A percentile compares a stretch with the other conserved stretches of the same genome.
phyloP scores from a whole-genome alignment of 1,139 yeast species.

The Blastobotrys malaysiensis region DNA sequence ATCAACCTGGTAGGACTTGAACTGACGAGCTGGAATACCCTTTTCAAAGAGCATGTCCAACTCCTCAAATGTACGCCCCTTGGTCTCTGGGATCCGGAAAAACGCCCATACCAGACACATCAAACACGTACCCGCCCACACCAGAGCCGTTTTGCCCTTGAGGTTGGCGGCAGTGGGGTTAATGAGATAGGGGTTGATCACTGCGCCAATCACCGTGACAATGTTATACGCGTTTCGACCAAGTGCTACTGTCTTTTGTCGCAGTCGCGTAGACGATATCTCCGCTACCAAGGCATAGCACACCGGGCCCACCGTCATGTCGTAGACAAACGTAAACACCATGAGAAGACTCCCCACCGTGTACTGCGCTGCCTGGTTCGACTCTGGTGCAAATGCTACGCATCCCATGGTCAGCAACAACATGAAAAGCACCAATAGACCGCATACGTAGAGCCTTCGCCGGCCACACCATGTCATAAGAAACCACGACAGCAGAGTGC shows the following conservation, averaged over 20 bases:
- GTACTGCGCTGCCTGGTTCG: constrained; percentile 10
- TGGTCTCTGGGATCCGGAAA: constrained; percentile 55
- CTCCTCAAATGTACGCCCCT: constrained; percentile 53
- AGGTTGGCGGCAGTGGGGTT: constrained; percentile 51
- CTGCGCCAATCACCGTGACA: constrained; percentile 39
- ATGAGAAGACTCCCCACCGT: constrained; percentile 16
- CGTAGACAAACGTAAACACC: constrained; percentile 37
- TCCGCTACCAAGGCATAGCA: constrained; percentile 52
- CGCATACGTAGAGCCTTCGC: constrained; percentile 43
- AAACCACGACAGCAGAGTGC: constrained; percentile 50
- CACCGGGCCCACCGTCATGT: constrained; percentile 51
- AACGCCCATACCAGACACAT: constrained; percentile 35
- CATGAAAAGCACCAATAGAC: constrained; percentile 36
- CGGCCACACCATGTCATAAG: constrained; percentile 44
- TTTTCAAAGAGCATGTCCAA: constrained; percentile 47
- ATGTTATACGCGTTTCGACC: constrained; percentile 43
- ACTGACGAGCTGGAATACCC: constrained; percentile 43
- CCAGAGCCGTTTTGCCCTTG: constrained; percentile 53
- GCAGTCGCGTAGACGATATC: constrained; percentile 47
- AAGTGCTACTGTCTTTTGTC: constrained; percentile 50
- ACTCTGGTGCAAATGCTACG: constrained; percentile 14
- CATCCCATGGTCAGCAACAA: constrained; percentile 33
- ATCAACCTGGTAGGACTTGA: constrained; percentile 19
- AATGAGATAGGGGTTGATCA: constrained; percentile 51
- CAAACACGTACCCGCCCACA: constrained; percentile 21